Percentiles rank a stretch among this genome's conserved stretches.
phyloP scores from a whole-genome alignment of 176 grass and related monocot genomes.

The Rhynchospora breviuscula region DNA sequence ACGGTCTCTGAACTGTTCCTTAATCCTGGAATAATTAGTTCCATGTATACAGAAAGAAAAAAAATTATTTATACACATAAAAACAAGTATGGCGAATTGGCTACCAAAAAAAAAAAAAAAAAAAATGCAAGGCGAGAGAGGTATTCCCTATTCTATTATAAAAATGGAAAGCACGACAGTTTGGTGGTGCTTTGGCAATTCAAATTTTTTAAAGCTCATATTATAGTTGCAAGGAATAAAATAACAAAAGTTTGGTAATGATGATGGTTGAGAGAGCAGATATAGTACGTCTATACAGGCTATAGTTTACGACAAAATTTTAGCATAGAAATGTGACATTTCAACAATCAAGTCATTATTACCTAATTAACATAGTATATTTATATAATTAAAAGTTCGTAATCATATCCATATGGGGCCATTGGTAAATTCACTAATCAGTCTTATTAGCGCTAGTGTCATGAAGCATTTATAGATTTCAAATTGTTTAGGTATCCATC shows the following conservation, averaged over 20 bases:
- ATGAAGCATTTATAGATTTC: not conserved
- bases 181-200: not conserved
- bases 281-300: not conserved
- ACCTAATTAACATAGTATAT: not conserved
- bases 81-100: too few relatives aligned
- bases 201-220: not conserved
- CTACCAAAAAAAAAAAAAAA: too few relatives aligned
- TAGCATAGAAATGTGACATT: not conserved
- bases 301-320: not conserved
- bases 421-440: slow-evolving; percentile 16
- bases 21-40: too few relatives aligned
- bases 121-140: too few relatives aligned
- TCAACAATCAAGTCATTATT: slow-evolving; percentile 7
- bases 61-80: too few relatives aligned
- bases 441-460: not conserved
- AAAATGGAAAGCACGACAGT: not conserved
- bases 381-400: not conserved
- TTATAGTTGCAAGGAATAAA: not conserved
- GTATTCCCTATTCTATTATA: too few relatives aligned
- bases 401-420: not conserved
- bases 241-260: not conserved
- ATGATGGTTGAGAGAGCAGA: not conserved
- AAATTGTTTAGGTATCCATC: slow-evolving; percentile 5
- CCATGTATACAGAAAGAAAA: too few relatives aligned
- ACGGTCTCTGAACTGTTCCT: too few relatives aligned